Base-by-base conservation (phyloP, 2,329 filamentous ascomycete species). In the Hirsutella rhossiliensis region DNA sequence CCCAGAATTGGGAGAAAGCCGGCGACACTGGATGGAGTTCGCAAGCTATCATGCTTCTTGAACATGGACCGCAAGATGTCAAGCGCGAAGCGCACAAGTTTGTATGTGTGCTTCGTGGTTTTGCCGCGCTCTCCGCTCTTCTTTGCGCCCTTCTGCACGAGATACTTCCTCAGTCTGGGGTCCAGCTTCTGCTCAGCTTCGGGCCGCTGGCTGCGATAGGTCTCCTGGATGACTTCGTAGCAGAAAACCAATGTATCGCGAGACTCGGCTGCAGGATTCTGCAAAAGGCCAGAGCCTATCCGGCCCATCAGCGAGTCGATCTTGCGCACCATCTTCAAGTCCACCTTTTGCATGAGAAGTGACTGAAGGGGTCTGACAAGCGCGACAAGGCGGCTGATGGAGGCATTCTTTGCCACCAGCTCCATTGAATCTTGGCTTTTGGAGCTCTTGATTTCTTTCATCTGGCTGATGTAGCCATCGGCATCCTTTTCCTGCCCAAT, bases 371-470 rank as follows among this genome's bases (percentile, higher is more conserved):
- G 94, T 43, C 73, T 73, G 42, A 96, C 73, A 4, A 98, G 76
- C 41, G 82, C 77, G 40, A 82, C 79, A 6, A 97, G 73, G 45
- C 81, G 78, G 42, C 66, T 70, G 20, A 96, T 71, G 1, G 88
- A 90, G 2, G 87, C 82, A 40, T 82, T 88, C 56, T 82, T 86
- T 23, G 92, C 84, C 50, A 97, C 73, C 15, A 97, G 71, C 61
- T 97, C 90, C 82, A 97, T 94, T 0, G 92, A 94, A 58, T 98
- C 94, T 56, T 89, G 94, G 59, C 89, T 96, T 70, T 97, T 98
- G 70, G 86, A 96, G 62, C 86, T 92, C 69, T 95, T 97, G 45
- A 98, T 83, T 65, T 98, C 92, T 63, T 94, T 95, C 82, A 94
- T 96, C 62, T 90, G 85, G 59, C 81, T 95, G 45, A 84, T 82